Percentiles rank a stretch among this genome's conserved stretches.
Conservation (phyloP, 371 early-diverging fungal species). For the Umbelopsis sp. region DNA sequence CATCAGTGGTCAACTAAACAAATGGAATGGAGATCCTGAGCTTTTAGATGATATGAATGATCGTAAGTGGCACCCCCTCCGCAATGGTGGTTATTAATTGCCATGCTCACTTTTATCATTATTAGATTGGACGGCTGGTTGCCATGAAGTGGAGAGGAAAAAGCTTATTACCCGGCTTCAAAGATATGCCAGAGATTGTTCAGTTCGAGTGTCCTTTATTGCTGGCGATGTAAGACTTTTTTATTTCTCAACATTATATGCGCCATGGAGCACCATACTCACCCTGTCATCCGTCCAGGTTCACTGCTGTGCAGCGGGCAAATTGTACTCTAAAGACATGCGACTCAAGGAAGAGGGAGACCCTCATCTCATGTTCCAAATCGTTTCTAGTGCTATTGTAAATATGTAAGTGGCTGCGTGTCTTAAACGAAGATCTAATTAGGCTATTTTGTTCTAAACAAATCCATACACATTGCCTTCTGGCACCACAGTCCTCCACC, state of each 20-base stretch:
- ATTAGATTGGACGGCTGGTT: constrained; percentile 68
- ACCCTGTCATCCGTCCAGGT: constrained; percentile 24
- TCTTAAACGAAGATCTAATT: neutral
- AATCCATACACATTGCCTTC: neutral
- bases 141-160: constrained; percentile 74
- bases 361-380: constrained; percentile 73
- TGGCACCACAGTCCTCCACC: constrained; percentile 38
- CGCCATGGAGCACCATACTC: too few species aligned
- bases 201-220: constrained; percentile 80
- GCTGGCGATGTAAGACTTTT: constrained; percentile 73
- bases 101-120: too few species aligned
- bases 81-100: too few species aligned
- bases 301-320: constrained; percentile 80
- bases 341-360: constrained; percentile 60
- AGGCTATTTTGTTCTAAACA: neutral
- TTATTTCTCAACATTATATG: neutral
- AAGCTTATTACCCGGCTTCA: constrained; percentile 69
- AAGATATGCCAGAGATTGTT: constrained; percentile 58
- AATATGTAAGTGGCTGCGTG: constrained; percentile 41
- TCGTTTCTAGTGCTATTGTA: constrained; percentile 79
- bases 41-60: constrained; percentile 82
- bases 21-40: constrained; percentile 82
- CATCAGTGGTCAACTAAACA: constrained; percentile 50
- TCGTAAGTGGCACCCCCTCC: constrained; percentile 40
- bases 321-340: constrained; percentile 53